Conservation (phyloP, 768 basidiomycete species). For the Inosperma sp. region DNA sequence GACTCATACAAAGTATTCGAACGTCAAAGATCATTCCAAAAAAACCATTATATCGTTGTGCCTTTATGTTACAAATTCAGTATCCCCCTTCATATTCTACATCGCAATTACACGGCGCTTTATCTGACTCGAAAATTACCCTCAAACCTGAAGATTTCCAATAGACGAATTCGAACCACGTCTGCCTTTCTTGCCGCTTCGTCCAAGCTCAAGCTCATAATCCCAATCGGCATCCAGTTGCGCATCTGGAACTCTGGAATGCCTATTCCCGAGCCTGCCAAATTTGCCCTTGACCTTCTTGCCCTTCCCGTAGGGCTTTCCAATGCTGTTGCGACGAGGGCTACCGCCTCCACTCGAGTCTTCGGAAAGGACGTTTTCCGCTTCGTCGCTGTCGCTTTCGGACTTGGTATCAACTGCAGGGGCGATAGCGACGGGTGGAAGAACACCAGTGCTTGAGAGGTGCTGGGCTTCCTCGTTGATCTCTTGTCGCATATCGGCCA, state of each 20-base stretch:
- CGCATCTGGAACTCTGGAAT: constrained; percentile 23
- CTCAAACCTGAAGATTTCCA: not conserved
- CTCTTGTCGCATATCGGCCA: constrained; percentile 30
- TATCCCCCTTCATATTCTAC: too few species aligned
- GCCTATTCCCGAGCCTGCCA: constrained; percentile 14
- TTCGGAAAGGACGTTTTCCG: constrained; percentile 17
- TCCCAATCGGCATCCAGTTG: constrained; percentile 25
- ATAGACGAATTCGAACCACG: not conserved
- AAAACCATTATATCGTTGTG: too few species aligned
- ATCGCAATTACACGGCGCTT: too few species aligned
- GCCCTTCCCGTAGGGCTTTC: constrained; percentile 9
- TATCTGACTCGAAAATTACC: too few species aligned
- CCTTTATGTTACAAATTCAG: too few species aligned
- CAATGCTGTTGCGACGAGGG: constrained; percentile 9
- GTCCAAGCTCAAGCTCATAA: constrained; percentile 21
- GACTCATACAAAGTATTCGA: too few species aligned
- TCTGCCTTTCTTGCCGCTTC: constrained; percentile 8
- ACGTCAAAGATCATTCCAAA: too few species aligned
- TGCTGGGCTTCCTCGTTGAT: constrained; percentile 29
- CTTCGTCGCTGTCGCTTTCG: constrained; percentile 21
- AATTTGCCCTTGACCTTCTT: constrained; percentile 23
- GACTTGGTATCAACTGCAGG: constrained; percentile 12
- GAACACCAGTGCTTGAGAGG: constrained; percentile 6
- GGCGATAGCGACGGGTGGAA: constrained; percentile 8
- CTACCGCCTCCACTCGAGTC: constrained; percentile 16